These are phyloP conservation scores for Silene uniflora DNA, from an alignment of 148 eudicot genomes.

Conservation along the genomic window DNA sequence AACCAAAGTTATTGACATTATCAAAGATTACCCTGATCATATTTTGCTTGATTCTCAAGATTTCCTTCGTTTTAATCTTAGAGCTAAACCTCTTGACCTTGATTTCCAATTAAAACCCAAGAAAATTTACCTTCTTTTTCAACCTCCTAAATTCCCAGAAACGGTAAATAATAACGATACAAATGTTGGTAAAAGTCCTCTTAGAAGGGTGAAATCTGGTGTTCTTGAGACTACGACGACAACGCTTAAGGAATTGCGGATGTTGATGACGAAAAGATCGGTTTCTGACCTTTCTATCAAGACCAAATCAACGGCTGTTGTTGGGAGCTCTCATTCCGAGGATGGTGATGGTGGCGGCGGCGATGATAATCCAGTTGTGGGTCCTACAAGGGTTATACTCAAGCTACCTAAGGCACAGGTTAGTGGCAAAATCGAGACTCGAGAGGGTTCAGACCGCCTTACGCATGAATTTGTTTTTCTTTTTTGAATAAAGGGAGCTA, in stretches of 20 bases:
- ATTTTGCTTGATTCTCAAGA: conserved; percentile 57
- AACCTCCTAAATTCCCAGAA: conserved; percentile 47
- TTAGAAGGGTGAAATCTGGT: conserved; percentile 35
- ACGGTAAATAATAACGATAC: neutral
- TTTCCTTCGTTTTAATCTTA: conserved; percentile 45
- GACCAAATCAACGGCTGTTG: conserved; percentile 11
- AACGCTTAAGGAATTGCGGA: conserved; percentile 27
- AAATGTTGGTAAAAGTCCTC: neutral
- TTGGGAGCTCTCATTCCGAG: neutral
- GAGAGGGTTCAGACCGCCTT: no score
- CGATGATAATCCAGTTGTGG: conserved; percentile 12
- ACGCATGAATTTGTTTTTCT: no score
- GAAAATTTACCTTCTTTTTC: conserved; percentile 64
- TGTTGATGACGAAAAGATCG: conserved; percentile 35
- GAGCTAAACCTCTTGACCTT: conserved; percentile 54
- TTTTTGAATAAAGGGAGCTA: no score
- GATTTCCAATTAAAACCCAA: conserved; percentile 39
- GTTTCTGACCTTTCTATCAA: conserved; percentile 31
- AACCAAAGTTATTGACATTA: conserved; percentile 40
- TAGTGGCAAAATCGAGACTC: no score
- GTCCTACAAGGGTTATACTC: conserved; percentile 54
- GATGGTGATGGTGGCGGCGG: neutral
- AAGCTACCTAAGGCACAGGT: conserved; percentile 53
- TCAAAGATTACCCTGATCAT: conserved; percentile 59
- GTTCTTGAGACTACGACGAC: conserved; percentile 15